Base-by-base conservation (phyloP, 768 basidiomycete genomes). In the Sarcodon sp. region DNA sequence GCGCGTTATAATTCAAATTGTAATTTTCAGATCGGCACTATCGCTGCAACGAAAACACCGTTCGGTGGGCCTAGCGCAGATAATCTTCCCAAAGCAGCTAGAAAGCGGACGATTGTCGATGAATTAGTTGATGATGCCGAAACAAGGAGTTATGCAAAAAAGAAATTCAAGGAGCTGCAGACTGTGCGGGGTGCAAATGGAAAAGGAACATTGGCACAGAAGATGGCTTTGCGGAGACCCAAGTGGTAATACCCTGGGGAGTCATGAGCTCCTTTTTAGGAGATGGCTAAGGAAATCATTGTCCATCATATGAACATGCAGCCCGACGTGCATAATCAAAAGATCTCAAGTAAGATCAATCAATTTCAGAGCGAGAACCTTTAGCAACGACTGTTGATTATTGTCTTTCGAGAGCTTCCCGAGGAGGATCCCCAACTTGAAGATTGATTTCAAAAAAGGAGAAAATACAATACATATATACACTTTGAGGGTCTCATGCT, bases 111-210 rank as follows among this genome's bases (percentile, higher is more conserved):
- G 4, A 65, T 92, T 43, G 85, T 96, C 18, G 89, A 92, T 52
- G 91, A 93, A 57, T 70, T 94, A 34, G 78, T 93, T 45, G 87
- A 87, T 56, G 90, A 93, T 65, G 81, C 87, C 2, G 86, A 91
- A 64, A 77, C 87, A 27, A 79, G 78, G 61, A 73, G 81, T 51
- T 92, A 92, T 59, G 84, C 91, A n/a, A 92, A 92, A 68, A 80
- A 76, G 68, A 93, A 93, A 67, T 92, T 90, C 64, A 76, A 77
- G 52, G 85, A 88, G 46, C 64, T 91, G 43, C 83, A 88, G 64
- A 59, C 63, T 5, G 75, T 78, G 38, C 73, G 82, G 55, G 80
- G 76, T 15, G 79, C 79, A 12, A 79, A 69, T 56, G 87, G 88
- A 7, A 74, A 73, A 53, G 80, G 79, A 46, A 89, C 85, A 0